Evolutionary conservation across 208 protist species (phyloP).

Genomic region (Trypanosoma lewisi): DNA sequence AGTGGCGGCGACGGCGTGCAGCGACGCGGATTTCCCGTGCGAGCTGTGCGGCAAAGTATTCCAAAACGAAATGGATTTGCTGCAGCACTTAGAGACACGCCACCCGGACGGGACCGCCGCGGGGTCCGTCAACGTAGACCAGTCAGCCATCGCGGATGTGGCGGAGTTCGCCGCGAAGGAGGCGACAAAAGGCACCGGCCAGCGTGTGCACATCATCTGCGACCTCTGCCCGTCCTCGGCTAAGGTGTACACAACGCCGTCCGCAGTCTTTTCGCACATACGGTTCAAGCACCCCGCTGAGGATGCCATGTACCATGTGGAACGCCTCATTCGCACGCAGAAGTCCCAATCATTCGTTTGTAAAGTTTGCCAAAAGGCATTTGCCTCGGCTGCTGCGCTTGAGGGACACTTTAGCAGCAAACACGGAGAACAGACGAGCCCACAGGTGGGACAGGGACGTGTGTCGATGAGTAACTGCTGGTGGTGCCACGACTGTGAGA

Average conservation of each 20-base stretch:
- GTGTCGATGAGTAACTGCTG: conserved; percentile 52
- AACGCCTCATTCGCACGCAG: conserved; percentile 58
- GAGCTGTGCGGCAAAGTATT: conserved; percentile 74
- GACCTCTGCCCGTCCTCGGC: conserved; percentile 48
- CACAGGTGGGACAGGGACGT: conserved; percentile 1
- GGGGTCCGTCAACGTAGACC: background rate
- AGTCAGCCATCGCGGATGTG: conserved; percentile 27
- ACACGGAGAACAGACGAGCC: conserved; percentile 24
- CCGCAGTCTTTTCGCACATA: conserved; percentile 82
- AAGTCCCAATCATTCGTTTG: conserved; percentile 39
- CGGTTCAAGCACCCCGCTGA: conserved; percentile 78
- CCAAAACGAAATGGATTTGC: conserved; percentile 53
- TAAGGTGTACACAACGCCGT: conserved; percentile 72
- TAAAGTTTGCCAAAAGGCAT: conserved; percentile 43
- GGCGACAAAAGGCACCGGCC: conserved; percentile 16
- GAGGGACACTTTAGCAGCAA: conserved; percentile 46
- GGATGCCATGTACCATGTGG: conserved; percentile 71
- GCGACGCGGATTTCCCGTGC: conserved; percentile 66
- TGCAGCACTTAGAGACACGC: conserved; percentile 69
- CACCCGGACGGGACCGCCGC: conserved; percentile 35
- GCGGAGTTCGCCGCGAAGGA: conserved; percentile 32
- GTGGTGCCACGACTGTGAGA: conserved; percentile 83
- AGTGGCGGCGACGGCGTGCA: conserved; percentile 21
- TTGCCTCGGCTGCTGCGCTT: conserved; percentile 30
- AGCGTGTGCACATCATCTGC: conserved; percentile 45